A percentile compares a stretch with the other conserved stretches of the same genome.
phyloP scores from a whole-genome alignment of 768 basidiomycete species.

The Termitomyces sp. region DNA sequence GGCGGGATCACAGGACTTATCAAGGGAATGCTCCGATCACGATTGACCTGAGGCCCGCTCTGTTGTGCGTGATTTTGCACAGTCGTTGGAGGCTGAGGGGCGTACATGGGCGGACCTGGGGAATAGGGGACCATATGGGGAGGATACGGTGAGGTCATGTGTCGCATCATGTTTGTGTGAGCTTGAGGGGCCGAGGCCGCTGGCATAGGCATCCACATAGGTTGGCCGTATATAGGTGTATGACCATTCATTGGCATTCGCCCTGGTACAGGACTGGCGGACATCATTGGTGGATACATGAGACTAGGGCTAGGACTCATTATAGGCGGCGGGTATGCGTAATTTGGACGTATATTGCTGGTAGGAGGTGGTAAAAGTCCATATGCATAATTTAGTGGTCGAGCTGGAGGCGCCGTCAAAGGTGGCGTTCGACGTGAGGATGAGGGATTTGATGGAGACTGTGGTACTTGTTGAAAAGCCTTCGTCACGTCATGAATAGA shows the following conservation, averaged over 20 bases:
- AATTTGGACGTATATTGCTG: constrained; percentile 50
- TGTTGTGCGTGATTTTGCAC: constrained; percentile 39
- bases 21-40: constrained; percentile 51
- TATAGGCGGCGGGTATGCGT: constrained; percentile 66
- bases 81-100: constrained; percentile 35
- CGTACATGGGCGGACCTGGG: constrained; percentile 45
- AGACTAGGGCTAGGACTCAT: constrained; percentile 64
- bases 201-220: constrained; percentile 61
- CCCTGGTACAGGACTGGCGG: constrained; percentile 58
- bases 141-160: constrained; percentile 58
- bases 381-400: constrained; percentile 36
- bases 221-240: constrained; percentile 52
- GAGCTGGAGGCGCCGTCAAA: constrained; percentile 47
- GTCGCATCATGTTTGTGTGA: constrained; percentile 49
- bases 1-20: constrained; percentile 73
- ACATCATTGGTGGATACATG: constrained; percentile 57
- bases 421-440: constrained; percentile 40
- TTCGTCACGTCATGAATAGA: constrained; percentile 79
- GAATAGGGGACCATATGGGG: constrained; percentile 63
- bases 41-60: constrained; percentile 29
- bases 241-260: constrained; percentile 62
- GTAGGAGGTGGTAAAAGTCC: constrained; percentile 40
- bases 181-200: constrained; percentile 41
- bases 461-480: constrained; percentile 83
- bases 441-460: constrained; percentile 42